phyloP scores from a whole-genome alignment of 2,329 filamentous ascomycete species.

The Dactylellina haptotyla region DNA sequence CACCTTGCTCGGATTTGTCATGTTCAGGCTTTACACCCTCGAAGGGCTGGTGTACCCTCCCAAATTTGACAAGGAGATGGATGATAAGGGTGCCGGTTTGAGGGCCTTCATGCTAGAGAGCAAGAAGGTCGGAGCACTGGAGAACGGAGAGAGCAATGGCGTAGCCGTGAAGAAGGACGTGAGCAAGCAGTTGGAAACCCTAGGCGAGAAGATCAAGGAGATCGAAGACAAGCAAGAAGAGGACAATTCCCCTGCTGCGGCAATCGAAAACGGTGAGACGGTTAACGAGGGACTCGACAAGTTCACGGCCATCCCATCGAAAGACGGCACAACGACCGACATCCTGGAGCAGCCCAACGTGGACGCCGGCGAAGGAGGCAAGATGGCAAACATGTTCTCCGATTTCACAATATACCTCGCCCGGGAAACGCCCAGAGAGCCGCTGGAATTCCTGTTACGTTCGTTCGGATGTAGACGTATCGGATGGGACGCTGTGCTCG shows the following conservation, averaged over 20 bases:
- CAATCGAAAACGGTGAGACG: constrained; percentile 45
- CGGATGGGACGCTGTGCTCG: constrained; percentile 90
- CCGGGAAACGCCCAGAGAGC: constrained; percentile 87
- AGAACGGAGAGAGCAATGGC: constrained; percentile 18
- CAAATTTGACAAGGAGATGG: constrained; percentile 86
- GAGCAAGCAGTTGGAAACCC: constrained; percentile 56
- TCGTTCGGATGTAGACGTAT: constrained; percentile 95
- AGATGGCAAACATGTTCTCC: constrained; percentile 60
- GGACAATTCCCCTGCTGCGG: constrained; percentile 2
- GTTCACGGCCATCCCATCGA: constrained; percentile 73
- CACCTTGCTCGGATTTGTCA: constrained; percentile 92
- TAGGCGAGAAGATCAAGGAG: constrained; percentile 57
- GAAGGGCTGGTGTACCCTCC: constrained; percentile 94
- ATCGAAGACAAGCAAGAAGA: constrained; percentile 41
- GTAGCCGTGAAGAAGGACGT: constrained; percentile 52
- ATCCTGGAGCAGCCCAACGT: constrained; percentile 79
- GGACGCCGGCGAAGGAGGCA: constrained; percentile 60
- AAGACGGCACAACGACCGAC: constrained; percentile 81
- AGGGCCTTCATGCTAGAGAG: constrained; percentile 91
- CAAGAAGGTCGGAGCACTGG: constrained; percentile 64
- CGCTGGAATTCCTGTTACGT: constrained; percentile 90
- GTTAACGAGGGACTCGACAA: constrained; percentile 76
- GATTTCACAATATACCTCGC: constrained; percentile 88
- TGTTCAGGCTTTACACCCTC: constrained; percentile 92
- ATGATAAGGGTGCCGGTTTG: constrained; percentile 88